Base-by-base conservation (phyloP, 345 rosid genomes). In the Gossypium longicalyx region DNA sequence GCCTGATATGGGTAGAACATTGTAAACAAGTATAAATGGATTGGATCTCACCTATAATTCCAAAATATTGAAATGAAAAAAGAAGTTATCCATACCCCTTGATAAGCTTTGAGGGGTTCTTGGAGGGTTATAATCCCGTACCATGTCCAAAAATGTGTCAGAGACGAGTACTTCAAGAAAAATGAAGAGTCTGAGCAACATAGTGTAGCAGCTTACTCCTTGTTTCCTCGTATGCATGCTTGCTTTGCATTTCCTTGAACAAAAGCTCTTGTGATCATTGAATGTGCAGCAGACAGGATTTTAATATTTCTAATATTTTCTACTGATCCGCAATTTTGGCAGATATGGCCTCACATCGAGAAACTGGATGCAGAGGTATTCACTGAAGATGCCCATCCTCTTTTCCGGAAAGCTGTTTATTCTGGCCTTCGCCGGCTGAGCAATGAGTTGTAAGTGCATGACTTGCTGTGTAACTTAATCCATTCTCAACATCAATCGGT, bases 291-390 rank as follows among this genome's bases (percentile, higher is more conserved):
- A 3, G 43, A 66, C 12, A 16, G 72, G 11, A 43, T 53, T 72
- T 61, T 44, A 20, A 22, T 57, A 57, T 77, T 60, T 77, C 65
- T 70, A 58, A 73, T 9, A 6, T 51, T 23, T 56, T 15, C 61
- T 67, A 53, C 38, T 13, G 9, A 15, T 41, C 5, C 74, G 54
- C 57, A 49, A 60, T 69, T 48, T 68, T 77, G 34, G 74, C 85
- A 96, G 99, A 86, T 91, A 83, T 96, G 97, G 98, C 86, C 88
- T 45, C 90, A 83, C 79, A 77, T 93, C 13, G 97, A 93, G 83
- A 93, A 86, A 85, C 80, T 96, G 75, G 97, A 91, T 12, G 76
- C 80, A 0, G 92, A 88, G 64, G 89, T 93, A 48, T 86, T 91
- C 72, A 80, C 83, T 4, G 89, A 82, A 70, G 85, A 88, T 68